phyloP scores from a whole-genome alignment of 768 basidiomycete species.

The Collybia sordida region DNA sequence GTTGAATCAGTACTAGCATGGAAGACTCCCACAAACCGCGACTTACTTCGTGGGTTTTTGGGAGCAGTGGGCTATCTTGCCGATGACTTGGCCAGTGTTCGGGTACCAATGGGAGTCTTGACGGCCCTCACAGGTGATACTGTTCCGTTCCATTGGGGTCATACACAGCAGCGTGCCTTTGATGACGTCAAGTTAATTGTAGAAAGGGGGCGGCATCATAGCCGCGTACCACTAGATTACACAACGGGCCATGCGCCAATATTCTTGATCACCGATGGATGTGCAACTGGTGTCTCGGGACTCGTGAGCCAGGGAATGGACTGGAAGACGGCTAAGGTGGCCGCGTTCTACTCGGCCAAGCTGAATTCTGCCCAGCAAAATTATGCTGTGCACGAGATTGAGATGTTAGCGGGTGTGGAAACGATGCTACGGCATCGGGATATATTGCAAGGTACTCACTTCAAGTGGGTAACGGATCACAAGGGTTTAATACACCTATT shows the following conservation, averaged over 20 bases:
- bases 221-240: conserved; percentile 15
- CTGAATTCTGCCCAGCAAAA: conserved; percentile 22
- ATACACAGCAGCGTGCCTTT: too few relatives aligned
- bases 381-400: conserved; percentile 29
- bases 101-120: conserved; percentile 26
- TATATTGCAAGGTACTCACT: conserved; percentile 17
- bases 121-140: conserved; percentile 5
- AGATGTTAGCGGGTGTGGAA: conserved; percentile 27
- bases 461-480: conserved; percentile 20
- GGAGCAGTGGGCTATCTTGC: conserved; percentile 32
- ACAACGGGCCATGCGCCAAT: conserved; percentile 5
- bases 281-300: conserved; percentile 13
- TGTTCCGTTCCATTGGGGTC: conserved; percentile 9
- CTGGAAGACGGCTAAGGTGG: conserved; percentile 23
- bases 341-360: conserved; percentile 21
- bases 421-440: conserved; percentile 17
- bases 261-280: conserved; percentile 18
- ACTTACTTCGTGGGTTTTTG: conserved; percentile 25
- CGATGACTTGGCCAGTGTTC: conserved; percentile 13
- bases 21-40: conserved; percentile 20
- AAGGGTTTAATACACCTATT: conserved; percentile 18
- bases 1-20: conserved; percentile 24
- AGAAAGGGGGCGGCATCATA: conserved; percentile 17
- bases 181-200: background rate
- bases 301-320: conserved; percentile 9